phyloP scores from a whole-genome alignment of 805 yeast species.

The Hanseniaspora pseudoguilliermondii region DNA sequence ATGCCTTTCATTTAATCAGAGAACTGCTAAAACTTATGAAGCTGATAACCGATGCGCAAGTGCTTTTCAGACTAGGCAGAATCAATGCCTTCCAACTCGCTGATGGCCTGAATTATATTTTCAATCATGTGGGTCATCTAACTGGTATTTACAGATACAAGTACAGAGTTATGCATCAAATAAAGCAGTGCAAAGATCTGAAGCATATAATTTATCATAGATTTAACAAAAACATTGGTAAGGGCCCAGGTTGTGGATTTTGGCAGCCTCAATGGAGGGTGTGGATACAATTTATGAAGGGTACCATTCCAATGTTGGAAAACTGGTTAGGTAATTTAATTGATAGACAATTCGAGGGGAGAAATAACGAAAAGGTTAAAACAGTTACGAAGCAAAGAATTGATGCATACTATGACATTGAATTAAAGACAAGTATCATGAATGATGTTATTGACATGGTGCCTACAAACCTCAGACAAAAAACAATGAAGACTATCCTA shows the following conservation, averaged over 20 bases:
- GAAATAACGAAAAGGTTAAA: constrained; percentile 84
- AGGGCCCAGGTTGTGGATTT: constrained; percentile 97
- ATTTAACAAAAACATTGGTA: constrained; percentile 78
- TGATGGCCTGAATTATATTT: constrained; percentile 80
- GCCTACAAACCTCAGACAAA: constrained; percentile 84
- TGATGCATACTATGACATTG: constrained; percentile 89
- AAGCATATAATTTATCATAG: constrained; percentile 81
- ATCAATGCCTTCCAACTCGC: constrained; percentile 90
- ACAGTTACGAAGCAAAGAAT: constrained; percentile 91
- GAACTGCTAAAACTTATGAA: constrained; percentile 78
- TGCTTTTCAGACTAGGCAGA: constrained; percentile 78
- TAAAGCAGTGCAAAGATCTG: constrained; percentile 86
- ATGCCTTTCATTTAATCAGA: constrained; percentile 86
- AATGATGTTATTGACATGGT: constrained; percentile 94
- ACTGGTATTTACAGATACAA: constrained; percentile 95
- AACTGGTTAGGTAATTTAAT: constrained; percentile 88
- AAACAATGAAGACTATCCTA: constrained; percentile 70
- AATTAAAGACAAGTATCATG: constrained; percentile 85
- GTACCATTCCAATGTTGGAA: constrained; percentile 80
- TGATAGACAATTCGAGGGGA: constrained; percentile 90
- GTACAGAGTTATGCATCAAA: constrained; percentile 96
- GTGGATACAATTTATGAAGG: constrained; percentile 86
- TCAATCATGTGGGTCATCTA: constrained; percentile 88
- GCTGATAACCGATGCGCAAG: constrained; percentile 83
- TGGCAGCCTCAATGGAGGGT: constrained; percentile 99